Conservation (phyloP, 2,329 filamentous ascomycete genomes). For the Penicillium polonicum region DNA sequence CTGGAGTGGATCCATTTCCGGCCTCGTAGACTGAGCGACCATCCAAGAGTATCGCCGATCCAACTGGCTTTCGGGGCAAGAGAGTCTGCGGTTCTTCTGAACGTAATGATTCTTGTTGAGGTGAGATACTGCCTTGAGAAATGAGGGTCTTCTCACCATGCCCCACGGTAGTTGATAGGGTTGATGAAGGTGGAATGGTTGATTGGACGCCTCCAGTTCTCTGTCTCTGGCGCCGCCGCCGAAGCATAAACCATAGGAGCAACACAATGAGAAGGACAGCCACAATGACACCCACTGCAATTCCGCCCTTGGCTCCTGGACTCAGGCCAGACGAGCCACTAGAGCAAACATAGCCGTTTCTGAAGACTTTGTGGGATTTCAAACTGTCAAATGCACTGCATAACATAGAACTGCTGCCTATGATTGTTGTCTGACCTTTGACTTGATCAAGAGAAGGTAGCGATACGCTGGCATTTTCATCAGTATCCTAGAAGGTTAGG, state of each 20-base stretch:
- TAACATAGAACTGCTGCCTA: slow-evolving; percentile 20
- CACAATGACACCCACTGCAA: slow-evolving; percentile 43
- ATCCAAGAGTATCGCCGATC: slow-evolving; percentile 14
- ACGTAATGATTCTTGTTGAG: slow-evolving; percentile 1
- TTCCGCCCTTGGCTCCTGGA: slow-evolving; percentile 31
- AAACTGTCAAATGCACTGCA: slow-evolving; percentile 23
- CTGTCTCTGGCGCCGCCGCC: slow-evolving; percentile 13
- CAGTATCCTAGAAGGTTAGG: not conserved
- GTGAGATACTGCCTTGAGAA: not conserved
- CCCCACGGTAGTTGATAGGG: not conserved
- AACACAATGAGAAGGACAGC: slow-evolving; percentile 27
- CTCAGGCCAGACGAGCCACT: slow-evolving; percentile 17
- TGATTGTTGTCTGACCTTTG: slow-evolving; percentile 23
- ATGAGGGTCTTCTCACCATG: slow-evolving; percentile 10
- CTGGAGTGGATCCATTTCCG: slow-evolving; percentile 8
- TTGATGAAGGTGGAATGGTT: not conserved
- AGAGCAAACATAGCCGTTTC: slow-evolving; percentile 23
- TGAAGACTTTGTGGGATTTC: slow-evolving; percentile 16
- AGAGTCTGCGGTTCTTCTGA: not conserved
- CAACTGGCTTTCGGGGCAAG: slow-evolving; percentile 18
- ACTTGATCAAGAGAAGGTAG: slow-evolving; percentile 27
- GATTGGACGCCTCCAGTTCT: not conserved
- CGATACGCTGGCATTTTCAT: slow-evolving; percentile 20
- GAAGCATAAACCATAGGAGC: slow-evolving; percentile 20
- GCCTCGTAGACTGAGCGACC: slow-evolving; percentile 20